Evolutionary conservation across 2,329 filamentous ascomycete species (phyloP).

Genomic region (Furcasterigmium sp.): DNA sequence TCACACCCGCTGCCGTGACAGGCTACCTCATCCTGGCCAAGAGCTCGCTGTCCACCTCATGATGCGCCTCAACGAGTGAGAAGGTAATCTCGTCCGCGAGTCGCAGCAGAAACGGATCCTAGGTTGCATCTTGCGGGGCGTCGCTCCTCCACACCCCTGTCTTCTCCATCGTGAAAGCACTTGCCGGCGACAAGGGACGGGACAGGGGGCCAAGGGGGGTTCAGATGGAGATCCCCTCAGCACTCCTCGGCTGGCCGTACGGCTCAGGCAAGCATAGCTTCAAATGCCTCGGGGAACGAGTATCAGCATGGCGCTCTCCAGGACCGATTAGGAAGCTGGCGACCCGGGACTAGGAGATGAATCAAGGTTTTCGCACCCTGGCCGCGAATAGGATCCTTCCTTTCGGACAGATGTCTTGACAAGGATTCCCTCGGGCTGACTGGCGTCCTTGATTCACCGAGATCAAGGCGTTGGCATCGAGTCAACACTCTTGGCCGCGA

Average conservation of each 20-base stretch:
- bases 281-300: too few relatives aligned
- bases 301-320: not conserved
- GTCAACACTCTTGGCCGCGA: too few relatives aligned
- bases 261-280: too few relatives aligned
- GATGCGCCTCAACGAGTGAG: not conserved
- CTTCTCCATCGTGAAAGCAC: not conserved
- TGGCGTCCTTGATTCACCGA: too few relatives aligned
- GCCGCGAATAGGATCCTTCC: too few relatives aligned
- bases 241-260: too few relatives aligned
- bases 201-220: not conserved
- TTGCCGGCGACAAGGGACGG: not conserved
- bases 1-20: not conserved
- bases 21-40: not conserved
- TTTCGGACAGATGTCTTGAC: too few relatives aligned
- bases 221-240: slow-evolving; percentile 2
- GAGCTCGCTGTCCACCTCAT: not conserved
- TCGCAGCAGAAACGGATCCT: not conserved
- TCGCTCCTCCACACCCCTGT: not conserved
- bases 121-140: not conserved
- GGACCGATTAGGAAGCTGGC: not conserved
- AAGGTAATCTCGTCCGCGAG: not conserved
- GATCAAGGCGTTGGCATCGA: too few relatives aligned
- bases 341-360: not conserved
- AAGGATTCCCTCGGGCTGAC: too few relatives aligned
- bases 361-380: not conserved